These are phyloP conservation scores for Massarina eburnea DNA, from an alignment of 2,329 filamentous ascomycete genomes.

Conservation along the genomic window DNA sequence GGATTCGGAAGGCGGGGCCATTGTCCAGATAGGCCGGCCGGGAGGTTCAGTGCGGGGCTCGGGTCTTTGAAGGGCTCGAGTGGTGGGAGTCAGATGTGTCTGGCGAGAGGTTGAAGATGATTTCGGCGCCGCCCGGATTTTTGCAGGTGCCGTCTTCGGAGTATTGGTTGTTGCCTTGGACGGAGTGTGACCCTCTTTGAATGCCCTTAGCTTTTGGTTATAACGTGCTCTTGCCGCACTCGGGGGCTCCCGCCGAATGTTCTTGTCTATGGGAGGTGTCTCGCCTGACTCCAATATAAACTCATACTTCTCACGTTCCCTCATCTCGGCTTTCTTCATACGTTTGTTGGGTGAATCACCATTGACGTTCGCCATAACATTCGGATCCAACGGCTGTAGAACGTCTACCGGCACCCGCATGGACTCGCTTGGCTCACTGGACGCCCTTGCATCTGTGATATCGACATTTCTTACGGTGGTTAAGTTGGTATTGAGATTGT, in stretches of 20 bases:
- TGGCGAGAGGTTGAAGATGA: conserved; percentile 8
- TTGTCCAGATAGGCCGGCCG: conserved; percentile 24
- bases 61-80: conserved; percentile 1
- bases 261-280: conserved; percentile 14
- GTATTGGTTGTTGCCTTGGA: conserved; percentile 10
- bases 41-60: conserved; percentile 10
- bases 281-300: conserved; percentile 33
- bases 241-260: conserved; percentile 19
- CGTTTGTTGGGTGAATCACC: conserved; percentile 24
- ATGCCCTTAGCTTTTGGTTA: conserved; percentile 22
- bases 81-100: conserved; percentile 6
- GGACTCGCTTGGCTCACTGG: conserved; percentile 27
- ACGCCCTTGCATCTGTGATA: conserved; percentile 17
- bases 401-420: conserved; percentile 9
- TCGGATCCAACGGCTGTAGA: conserved; percentile 29
- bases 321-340: conserved; percentile 11
- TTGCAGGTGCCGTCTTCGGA: conserved; percentile 11
- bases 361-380: conserved; percentile 16
- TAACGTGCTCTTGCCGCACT: conserved; percentile 26
- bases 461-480: neutral
- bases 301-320: conserved; percentile 12
- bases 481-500: neutral
- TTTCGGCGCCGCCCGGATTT: conserved; percentile 18
- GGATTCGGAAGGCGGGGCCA: conserved; percentile 16
- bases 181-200: conserved; percentile 16